Percentiles rank a stretch among this genome's conserved stretches.
phyloP scores from a whole-genome alignment of 2,329 filamentous ascomycete species.

The Raffaelea deltoideospora region DNA sequence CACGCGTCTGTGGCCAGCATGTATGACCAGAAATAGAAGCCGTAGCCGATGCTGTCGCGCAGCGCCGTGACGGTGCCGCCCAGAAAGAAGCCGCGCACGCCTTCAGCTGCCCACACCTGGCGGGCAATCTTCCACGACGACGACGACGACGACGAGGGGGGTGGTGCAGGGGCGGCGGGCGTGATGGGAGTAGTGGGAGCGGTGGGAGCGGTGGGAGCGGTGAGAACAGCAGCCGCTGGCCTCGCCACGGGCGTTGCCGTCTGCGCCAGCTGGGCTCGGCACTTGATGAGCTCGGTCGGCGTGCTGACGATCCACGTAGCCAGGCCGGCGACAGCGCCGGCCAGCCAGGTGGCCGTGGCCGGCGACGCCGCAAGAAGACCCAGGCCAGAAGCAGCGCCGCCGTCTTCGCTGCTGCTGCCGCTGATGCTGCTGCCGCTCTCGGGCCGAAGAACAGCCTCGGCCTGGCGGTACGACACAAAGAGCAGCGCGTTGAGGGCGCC shows the following conservation, averaged over 20 bases:
- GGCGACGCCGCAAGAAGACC: conserved; percentile 10
- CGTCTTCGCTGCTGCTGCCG: background rate
- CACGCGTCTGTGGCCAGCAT: conserved; percentile 50
- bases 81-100: conserved; percentile 59
- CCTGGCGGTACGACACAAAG: conserved; percentile 81
- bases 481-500: conserved; percentile 82
- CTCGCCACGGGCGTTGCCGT: conserved; percentile 1
- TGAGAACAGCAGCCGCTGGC: too few species aligned
- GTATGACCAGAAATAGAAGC: conserved; percentile 94
- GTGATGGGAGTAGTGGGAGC: too few species aligned
- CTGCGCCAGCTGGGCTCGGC: conserved; percentile 58
- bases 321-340: conserved; percentile 68
- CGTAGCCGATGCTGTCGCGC: conserved; percentile 83
- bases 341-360: conserved; percentile 53
- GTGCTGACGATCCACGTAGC: conserved; percentile 76
- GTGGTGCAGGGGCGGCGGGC: background rate
- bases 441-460: conserved; percentile 43
- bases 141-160: conserved; percentile 12
- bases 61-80: conserved; percentile 70
- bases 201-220: too few species aligned
- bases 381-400: background rate
- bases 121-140: conserved; percentile 51
- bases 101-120: conserved; percentile 38
- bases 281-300: conserved; percentile 85
- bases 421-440: background rate